Evolutionary conservation across 164 flowering plant species (phyloP).

Genomic region (Macadamia tetraphylla): DNA sequence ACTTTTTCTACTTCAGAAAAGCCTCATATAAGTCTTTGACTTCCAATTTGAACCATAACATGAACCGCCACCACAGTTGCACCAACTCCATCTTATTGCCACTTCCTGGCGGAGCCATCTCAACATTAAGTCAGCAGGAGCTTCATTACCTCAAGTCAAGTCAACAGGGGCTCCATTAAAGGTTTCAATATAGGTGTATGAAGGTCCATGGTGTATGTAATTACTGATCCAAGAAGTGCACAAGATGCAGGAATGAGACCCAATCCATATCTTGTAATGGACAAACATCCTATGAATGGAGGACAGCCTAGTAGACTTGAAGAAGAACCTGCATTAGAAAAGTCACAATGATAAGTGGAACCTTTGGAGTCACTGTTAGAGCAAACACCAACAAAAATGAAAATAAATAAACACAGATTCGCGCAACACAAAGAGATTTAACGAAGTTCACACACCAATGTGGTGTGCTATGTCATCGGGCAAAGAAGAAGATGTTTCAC

Average conservation of each 20-base stretch:
- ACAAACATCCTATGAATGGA: constrained; percentile 21
- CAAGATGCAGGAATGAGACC: constrained; percentile 80
- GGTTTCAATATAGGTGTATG: constrained; percentile 27
- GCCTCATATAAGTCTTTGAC: too few species aligned
- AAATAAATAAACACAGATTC: too few species aligned
- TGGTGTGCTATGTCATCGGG: too few species aligned
- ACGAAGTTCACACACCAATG: too few species aligned
- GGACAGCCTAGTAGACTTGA: constrained; percentile 22
- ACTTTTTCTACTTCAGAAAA: too few species aligned
- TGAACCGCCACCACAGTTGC: too few species aligned
- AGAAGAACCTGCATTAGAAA: constrained; percentile 35
- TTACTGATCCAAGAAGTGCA: constrained; percentile 53
- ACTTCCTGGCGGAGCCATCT: background rate
- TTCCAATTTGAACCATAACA: too few species aligned
- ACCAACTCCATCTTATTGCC: background rate
- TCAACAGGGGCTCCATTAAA: constrained; percentile 55
- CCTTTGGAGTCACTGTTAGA: too few species aligned
- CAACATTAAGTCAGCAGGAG: constrained; percentile 49
- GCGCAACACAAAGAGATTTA: too few species aligned
- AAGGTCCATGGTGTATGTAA: constrained; percentile 67
- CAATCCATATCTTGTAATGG: constrained; percentile 64
- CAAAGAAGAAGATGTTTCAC: too few species aligned
- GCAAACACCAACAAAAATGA: too few species aligned
- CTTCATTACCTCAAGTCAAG: constrained; percentile 29
- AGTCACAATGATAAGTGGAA: background rate